Evolutionary conservation across 163 green algal species (phyloP).

Genomic region (Prototheca wickerhamii): DNA sequence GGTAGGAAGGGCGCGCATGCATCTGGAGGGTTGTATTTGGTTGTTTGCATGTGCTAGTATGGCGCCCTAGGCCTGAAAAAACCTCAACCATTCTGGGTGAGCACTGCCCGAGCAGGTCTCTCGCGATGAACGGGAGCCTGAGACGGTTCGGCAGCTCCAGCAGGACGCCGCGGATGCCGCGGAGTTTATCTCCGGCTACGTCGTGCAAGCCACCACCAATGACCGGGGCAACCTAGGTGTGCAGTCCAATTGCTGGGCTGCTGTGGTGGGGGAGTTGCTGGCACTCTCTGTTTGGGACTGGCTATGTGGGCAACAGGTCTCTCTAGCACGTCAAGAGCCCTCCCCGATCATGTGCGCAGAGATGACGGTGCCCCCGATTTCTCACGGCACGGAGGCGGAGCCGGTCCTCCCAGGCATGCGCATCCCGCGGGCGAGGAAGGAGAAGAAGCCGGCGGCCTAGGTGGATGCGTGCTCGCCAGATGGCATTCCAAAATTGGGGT

Average conservation of each 20-base stretch:
- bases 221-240: conserved; percentile 18
- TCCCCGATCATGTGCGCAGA: not conserved
- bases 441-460: conserved; percentile 1
- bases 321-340: not conserved
- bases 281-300: not conserved
- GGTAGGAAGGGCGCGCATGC: conserved; percentile 12
- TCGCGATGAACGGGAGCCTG: not conserved
- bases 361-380: not conserved
- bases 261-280: not conserved
- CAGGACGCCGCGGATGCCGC: conserved; percentile 13
- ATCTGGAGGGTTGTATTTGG: no score
- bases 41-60: not conserved
- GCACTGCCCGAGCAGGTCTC: conserved; percentile 5
- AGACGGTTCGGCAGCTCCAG: conserved; percentile 10
- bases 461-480: no score
- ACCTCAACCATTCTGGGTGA: no score
- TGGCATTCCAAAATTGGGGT: no score
- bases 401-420: conserved; percentile 15
- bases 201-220: conserved; percentile 21
- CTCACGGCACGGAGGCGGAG: not conserved
- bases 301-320: not conserved
- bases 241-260: not conserved
- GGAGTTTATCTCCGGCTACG: conserved; percentile 14
- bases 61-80: no score
- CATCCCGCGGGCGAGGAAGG: conserved; percentile 11